Conservation (phyloP, 257 asterid genomes). For the Henckelia pumila region DNA sequence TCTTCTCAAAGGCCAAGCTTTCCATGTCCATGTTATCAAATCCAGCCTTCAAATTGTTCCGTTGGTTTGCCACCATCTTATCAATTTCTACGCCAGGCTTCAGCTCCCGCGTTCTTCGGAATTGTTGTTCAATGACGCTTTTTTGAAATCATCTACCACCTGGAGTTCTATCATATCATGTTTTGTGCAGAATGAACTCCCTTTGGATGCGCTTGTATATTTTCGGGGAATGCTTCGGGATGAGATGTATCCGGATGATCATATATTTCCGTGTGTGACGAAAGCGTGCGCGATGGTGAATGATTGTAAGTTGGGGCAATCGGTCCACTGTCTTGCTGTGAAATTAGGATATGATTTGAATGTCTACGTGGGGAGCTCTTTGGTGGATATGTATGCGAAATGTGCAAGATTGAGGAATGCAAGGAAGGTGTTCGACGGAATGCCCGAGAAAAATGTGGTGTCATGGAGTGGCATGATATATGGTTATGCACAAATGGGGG, state of each 20-base stretch:
- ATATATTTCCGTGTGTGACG: slow-evolving; percentile 55
- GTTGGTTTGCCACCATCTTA: slow-evolving; percentile 61
- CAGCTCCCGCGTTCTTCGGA: slow-evolving; percentile 58
- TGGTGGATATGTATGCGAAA: slow-evolving; percentile 78
- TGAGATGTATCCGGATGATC: slow-evolving; percentile 46
- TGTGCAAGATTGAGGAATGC: slow-evolving; percentile 57
- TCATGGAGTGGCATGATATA: slow-evolving; percentile 88
- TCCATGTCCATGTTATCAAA: slow-evolving; percentile 64
- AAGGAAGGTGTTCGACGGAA: slow-evolving; percentile 73
- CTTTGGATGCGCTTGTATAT: slow-evolving; percentile 47
- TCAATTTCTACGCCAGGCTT: slow-evolving; percentile 74
- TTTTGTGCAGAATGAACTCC: slow-evolving; percentile 68
- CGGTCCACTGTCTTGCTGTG: slow-evolving; percentile 56
- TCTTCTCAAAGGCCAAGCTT: slow-evolving; percentile 46
- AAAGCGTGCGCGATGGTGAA: slow-evolving; percentile 58
- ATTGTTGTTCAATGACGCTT: slow-evolving; percentile 48
- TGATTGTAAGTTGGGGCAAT: slow-evolving; percentile 38
- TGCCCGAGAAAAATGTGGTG: slow-evolving; percentile 82
- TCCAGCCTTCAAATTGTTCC: slow-evolving; percentile 59
- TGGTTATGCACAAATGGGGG: slow-evolving; percentile 72
- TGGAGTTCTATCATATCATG: slow-evolving; percentile 81
- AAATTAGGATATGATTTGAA: slow-evolving; percentile 52
- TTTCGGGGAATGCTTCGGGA: slow-evolving; percentile 50
- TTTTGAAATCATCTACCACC: slow-evolving; percentile 63
- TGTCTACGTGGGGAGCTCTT: slow-evolving; percentile 73